Evolutionary conservation across 805 yeast genomes (phyloP).

Genomic region (Starmerella apis): DNA sequence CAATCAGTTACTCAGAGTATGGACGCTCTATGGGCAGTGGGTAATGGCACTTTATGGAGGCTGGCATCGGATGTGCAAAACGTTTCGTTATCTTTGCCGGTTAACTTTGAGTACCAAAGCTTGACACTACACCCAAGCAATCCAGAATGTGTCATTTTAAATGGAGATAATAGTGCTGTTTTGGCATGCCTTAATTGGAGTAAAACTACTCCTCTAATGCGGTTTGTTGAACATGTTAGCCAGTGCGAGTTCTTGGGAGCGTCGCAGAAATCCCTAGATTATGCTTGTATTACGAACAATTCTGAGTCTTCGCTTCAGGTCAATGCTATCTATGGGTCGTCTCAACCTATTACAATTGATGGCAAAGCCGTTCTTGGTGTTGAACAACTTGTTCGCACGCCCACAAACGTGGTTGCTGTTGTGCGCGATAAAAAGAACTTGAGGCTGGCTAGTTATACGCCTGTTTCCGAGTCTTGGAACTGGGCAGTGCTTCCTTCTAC

Average conservation of each 20-base stretch:
- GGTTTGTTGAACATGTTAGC: neutral
- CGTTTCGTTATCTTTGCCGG: neutral
- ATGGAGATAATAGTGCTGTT: neutral
- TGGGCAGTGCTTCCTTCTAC: neutral
- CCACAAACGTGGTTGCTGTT: slow-evolving; percentile 1
- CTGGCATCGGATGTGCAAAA: neutral
- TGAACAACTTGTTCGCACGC: slow-evolving; percentile 5
- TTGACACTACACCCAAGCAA: neutral
- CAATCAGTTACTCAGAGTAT: neutral
- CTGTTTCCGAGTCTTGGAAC: neutral
- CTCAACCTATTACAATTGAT: neutral
- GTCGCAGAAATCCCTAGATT: neutral
- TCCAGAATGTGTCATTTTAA: slow-evolving; percentile 2
- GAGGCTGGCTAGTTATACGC: neutral
- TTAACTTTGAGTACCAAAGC: neutral
- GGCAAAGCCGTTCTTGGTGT: neutral
- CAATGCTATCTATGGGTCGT: neutral
- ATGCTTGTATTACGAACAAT: neutral
- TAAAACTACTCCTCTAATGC: neutral
- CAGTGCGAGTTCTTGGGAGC: slow-evolving; percentile 2
- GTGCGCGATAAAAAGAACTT: neutral
- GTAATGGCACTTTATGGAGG: neutral
- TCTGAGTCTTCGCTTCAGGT: neutral
- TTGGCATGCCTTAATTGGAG: slow-evolving; percentile 2
- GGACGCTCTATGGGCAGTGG: neutral